These are phyloP conservation scores for Posidonia australis DNA, from an alignment of 106 monocot genomes.

Conservation along the genomic window DNA sequence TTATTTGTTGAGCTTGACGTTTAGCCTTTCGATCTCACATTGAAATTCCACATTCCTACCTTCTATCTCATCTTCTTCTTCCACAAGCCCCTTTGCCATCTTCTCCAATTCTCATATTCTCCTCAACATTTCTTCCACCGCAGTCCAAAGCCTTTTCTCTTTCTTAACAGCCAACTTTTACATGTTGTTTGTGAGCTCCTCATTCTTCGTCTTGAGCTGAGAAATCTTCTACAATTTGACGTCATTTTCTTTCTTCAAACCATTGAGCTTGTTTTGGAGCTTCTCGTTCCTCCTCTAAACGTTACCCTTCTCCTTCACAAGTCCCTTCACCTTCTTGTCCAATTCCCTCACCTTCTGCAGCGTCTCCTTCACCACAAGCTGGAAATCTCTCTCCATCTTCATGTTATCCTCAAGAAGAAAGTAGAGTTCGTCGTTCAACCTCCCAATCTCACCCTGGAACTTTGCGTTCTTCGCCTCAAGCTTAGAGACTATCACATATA, in stretches of 20 bases:
- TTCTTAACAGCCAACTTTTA: no score
- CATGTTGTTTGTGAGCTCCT: no score
- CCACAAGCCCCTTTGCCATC: background rate
- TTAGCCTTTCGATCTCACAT: background rate
- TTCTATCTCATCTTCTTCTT: no score
- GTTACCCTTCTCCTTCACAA: background rate
- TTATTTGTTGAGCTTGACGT: background rate
- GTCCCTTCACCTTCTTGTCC: background rate
- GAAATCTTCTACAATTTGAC: no score
- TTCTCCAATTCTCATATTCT: background rate
- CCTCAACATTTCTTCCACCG: no score
- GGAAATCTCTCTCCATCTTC: no score
- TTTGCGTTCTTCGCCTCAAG: background rate
- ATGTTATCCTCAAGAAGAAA: background rate
- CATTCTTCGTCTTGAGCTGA: no score
- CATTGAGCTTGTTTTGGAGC: no score
- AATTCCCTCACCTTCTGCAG: background rate
- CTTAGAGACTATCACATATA: no score
- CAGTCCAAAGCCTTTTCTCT: no score
- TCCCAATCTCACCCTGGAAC: background rate
- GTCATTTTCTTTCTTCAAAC: background rate
- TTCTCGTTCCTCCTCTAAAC: background rate
- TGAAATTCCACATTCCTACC: no score
- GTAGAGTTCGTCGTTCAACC: background rate
- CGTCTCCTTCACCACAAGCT: background rate